Conservation (phyloP, 352 stramenopile species). For the Pythium scleroteichum region DNA sequence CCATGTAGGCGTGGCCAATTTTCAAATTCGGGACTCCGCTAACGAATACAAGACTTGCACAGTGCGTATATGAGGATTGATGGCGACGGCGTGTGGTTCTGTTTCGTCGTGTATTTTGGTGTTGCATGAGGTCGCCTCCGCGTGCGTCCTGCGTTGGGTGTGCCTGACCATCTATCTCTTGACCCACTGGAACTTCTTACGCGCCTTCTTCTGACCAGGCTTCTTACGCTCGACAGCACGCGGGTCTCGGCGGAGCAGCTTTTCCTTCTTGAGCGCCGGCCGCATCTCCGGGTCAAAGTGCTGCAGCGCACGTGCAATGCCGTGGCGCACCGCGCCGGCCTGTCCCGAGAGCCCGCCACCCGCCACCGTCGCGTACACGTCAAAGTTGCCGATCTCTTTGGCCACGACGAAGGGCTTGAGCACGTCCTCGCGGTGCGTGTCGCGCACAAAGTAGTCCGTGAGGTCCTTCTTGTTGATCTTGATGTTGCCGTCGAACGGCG, state of each 20-base stretch:
- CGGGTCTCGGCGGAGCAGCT: conserved; percentile 94
- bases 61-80: neutral
- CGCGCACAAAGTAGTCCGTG: conserved; percentile 92
- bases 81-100: no score
- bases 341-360: conserved; percentile 94
- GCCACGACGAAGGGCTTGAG: conserved; percentile 79
- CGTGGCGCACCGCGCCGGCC: conserved; percentile 92
- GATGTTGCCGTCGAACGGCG: conserved; percentile 86
- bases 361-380: conserved; percentile 91
- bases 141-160: conserved; percentile 2
- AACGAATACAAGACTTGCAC: neutral
- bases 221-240: conserved; percentile 98
- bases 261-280: conserved; percentile 90
- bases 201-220: conserved; percentile 93
- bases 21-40: no score
- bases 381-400: conserved; percentile 81
- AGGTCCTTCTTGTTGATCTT: conserved; percentile 95
- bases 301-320: conserved; percentile 92
- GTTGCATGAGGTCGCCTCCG: neutral
- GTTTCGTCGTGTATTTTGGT: conserved; percentile 1
- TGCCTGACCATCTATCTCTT: conserved; percentile 88
- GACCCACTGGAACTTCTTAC: conserved; percentile 98
- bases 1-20: conserved; percentile 36
- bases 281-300: conserved; percentile 93
- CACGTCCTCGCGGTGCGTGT: conserved; percentile 89